Evolutionary conservation across 768 basidiomycete species (phyloP).

Genomic region (Paxillus involutus): DNA sequence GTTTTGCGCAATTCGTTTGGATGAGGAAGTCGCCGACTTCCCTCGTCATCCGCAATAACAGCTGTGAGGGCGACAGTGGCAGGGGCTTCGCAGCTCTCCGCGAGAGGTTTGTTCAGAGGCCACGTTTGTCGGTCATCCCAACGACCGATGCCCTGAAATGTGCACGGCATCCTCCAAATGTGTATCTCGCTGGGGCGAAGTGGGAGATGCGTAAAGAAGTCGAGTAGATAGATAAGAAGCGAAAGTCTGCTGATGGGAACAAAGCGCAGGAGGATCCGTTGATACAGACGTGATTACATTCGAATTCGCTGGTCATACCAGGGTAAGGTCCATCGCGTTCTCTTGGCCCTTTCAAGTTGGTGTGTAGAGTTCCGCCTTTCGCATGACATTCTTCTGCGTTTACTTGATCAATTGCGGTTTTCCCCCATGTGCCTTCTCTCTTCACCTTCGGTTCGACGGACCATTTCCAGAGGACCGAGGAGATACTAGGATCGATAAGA

Average conservation of each 20-base stretch:
- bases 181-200: slow-evolving; percentile 46
- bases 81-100: no score
- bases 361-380: slow-evolving; percentile 25
- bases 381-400: slow-evolving; percentile 32
- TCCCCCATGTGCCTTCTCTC: slow-evolving; percentile 28
- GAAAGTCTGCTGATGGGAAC: no score
- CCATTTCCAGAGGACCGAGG: slow-evolving; percentile 43
- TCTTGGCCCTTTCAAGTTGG: slow-evolving; percentile 2
- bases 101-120: slow-evolving; percentile 29
- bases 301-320: slow-evolving; percentile 24
- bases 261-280: no score
- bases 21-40: neutral
- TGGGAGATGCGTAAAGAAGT: slow-evolving; percentile 54
- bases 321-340: slow-evolving; percentile 12
- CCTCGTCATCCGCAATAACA: neutral
- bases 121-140: no score
- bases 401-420: slow-evolving; percentile 18
- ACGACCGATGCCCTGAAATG: slow-evolving; percentile 46
- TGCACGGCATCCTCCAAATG: slow-evolving; percentile 42
- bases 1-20: slow-evolving; percentile 15
- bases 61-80: slow-evolving; percentile 2
- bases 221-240: no score
- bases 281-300: slow-evolving; percentile 33
- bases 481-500: slow-evolving; percentile 41
- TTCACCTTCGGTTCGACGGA: slow-evolving; percentile 43